Conservation (phyloP, 2,329 filamentous ascomycete species). For the Exophiala alcalophila region DNA sequence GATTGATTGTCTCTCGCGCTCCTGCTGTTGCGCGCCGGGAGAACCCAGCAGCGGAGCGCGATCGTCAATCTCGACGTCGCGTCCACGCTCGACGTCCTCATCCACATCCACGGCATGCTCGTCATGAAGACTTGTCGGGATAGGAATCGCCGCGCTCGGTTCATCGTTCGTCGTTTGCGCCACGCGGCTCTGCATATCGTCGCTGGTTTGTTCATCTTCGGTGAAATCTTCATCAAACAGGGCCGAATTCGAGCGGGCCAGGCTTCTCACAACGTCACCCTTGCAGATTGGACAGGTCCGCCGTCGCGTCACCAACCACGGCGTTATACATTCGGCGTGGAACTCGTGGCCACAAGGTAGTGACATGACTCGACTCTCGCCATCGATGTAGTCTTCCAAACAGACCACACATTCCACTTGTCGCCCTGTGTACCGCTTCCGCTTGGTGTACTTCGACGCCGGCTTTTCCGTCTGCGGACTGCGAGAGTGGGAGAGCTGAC, state of each 20-base stretch:
- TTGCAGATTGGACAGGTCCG: conserved; percentile 99
- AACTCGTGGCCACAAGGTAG: conserved; percentile 97
- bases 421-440: conserved; percentile 59
- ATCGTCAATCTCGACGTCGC: conserved; percentile 35
- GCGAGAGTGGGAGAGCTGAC: conserved; percentile 14
- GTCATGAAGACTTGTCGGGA: conserved; percentile 39
- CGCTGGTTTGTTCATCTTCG: conserved; percentile 42
- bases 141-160: conserved; percentile 51
- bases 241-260: conserved; percentile 48
- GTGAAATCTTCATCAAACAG: conserved; percentile 16
- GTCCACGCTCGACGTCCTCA: conserved; percentile 45
- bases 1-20: conserved; percentile 36
- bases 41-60: conserved; percentile 36
- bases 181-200: conserved; percentile 46
- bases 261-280: conserved; percentile 76
- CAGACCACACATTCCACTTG: conserved; percentile 93
- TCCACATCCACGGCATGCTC: conserved; percentile 39
- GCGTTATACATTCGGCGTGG: conserved; percentile 96
- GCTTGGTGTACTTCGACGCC: conserved; percentile 36
- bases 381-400: conserved; percentile 92
- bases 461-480: conserved; percentile 31
- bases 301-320: conserved; percentile 91
- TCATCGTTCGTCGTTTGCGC: conserved; percentile 47
- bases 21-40: conserved; percentile 1
- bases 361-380: conserved; percentile 93